Evolutionary conservation across 1,284 basidiomycete species (phyloP).

Genomic region (Kalmanozyma brasiliensis): DNA sequence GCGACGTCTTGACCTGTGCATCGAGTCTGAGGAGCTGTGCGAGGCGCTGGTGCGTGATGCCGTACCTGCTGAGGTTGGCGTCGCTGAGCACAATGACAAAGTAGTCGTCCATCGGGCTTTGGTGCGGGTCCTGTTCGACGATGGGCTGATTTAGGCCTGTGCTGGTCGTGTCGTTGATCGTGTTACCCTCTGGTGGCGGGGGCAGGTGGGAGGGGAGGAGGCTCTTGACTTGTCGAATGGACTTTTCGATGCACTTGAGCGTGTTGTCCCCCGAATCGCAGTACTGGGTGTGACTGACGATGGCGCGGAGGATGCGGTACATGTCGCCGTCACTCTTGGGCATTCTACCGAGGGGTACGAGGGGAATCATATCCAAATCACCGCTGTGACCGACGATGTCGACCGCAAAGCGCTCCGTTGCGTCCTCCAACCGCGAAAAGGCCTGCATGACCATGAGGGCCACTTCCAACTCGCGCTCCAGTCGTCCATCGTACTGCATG

Average conservation of each 20-base stretch:
- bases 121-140: slow-evolving; percentile 22
- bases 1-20: slow-evolving; percentile 60
- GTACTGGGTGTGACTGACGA: slow-evolving; percentile 61
- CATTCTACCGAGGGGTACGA: slow-evolving; percentile 54
- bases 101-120: slow-evolving; percentile 65
- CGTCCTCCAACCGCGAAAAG: slow-evolving; percentile 54
- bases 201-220: slow-evolving; percentile 10
- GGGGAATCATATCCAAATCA: slow-evolving; percentile 63
- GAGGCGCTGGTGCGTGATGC: slow-evolving; percentile 60
- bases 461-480: slow-evolving; percentile 63
- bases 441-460: slow-evolving; percentile 68
- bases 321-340: slow-evolving; percentile 62
- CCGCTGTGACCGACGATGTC: slow-evolving; percentile 68
- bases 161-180: slow-evolving; percentile 16
- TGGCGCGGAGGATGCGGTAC: slow-evolving; percentile 60
- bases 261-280: slow-evolving; percentile 58
- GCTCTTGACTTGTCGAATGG: slow-evolving; percentile 45
- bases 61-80: slow-evolving; percentile 68
- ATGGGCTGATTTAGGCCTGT: slow-evolving; percentile 23
- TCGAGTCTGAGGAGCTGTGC: slow-evolving; percentile 49
- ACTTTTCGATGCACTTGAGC: slow-evolving; percentile 54
- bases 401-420: slow-evolving; percentile 57
- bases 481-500: slow-evolving; percentile 65
- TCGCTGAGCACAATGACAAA: slow-evolving; percentile 69
- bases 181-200: background rate